Percentiles rank a stretch among this genome's conserved stretches.
phyloP scores from a whole-genome alignment of 1,139 yeast species.

The Suhomyces bribrorum region DNA sequence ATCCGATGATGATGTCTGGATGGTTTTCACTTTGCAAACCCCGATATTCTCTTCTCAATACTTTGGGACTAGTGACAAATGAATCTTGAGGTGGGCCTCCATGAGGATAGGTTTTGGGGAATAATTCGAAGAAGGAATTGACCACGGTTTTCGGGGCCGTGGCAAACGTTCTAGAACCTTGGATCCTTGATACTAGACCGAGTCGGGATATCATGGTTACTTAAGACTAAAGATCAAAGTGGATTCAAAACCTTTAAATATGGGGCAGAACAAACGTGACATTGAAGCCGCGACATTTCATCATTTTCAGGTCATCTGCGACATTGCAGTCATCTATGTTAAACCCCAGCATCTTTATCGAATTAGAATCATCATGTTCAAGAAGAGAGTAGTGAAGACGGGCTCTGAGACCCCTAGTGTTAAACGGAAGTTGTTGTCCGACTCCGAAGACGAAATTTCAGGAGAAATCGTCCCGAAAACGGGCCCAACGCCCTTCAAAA shows the following conservation, averaged over 20 bases:
- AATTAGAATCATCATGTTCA: slow-evolving; percentile 29
- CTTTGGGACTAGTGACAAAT: slow-evolving; percentile 56
- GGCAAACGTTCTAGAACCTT: slow-evolving; percentile 2
- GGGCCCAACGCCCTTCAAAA: slow-evolving; percentile 5
- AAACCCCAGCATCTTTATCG: neutral
- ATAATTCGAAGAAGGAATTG: slow-evolving; percentile 53
- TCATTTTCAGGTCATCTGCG: slow-evolving; percentile 1
- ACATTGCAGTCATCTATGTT: slow-evolving; percentile 3
- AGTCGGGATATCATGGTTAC: neutral
- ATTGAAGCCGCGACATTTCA: too few species aligned
- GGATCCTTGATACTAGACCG: neutral
- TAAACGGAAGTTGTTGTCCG: slow-evolving; percentile 19
- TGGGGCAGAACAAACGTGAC: too few species aligned
- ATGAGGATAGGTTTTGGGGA: slow-evolving; percentile 72
- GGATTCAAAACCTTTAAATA: slow-evolving; percentile 5
- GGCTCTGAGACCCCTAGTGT: neutral
- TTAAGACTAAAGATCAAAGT: neutral
- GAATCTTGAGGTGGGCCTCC: slow-evolving; percentile 68
- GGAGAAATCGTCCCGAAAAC: neutral
- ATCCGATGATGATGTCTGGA: slow-evolving; percentile 64
- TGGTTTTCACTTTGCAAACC: slow-evolving; percentile 71
- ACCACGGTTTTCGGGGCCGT: slow-evolving; percentile 3
- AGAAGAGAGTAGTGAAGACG: slow-evolving; percentile 28
- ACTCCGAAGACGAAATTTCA: slow-evolving; percentile 8
- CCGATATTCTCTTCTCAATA: slow-evolving; percentile 73